Evolutionary conservation across 805 yeast species (phyloP).

Genomic region (Kregervanrija pseudodelftensis): DNA sequence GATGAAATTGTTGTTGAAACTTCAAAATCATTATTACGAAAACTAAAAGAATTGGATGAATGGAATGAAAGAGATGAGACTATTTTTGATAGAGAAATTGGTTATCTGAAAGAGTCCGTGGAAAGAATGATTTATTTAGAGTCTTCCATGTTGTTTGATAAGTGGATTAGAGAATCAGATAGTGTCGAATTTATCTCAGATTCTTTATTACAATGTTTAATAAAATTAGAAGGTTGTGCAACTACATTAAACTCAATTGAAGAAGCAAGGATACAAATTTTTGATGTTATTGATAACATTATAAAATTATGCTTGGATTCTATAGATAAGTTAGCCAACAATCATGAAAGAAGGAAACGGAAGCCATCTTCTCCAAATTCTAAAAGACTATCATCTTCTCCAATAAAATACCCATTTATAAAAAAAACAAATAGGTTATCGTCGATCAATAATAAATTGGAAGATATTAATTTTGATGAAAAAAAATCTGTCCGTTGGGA

Average conservation of each 20-base stretch:
- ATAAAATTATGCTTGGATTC: background rate
- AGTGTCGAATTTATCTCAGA: background rate
- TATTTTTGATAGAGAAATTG: conserved; percentile 34
- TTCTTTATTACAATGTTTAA: conserved; percentile 4
- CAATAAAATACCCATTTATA: conserved; percentile 1
- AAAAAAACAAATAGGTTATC: conserved; percentile 9
- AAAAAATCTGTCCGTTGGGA: conserved; percentile 1
- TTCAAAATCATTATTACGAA: conserved; percentile 36
- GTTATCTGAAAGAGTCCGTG: conserved; percentile 37
- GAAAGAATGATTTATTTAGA: conserved; percentile 49
- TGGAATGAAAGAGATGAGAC: conserved; percentile 45
- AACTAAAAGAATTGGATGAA: conserved; percentile 44
- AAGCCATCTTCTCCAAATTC: too few species aligned
- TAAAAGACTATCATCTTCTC: too few species aligned
- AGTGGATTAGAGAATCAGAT: conserved; percentile 13
- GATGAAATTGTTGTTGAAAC: conserved; percentile 40
- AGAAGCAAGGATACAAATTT: conserved; percentile 4
- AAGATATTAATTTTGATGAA: conserved; percentile 3
- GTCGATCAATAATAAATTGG: conserved; percentile 11
- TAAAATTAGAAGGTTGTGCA: conserved; percentile 2
- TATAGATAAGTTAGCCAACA: background rate
- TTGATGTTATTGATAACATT: conserved; percentile 1
- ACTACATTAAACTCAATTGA: conserved; percentile 3
- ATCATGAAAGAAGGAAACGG: background rate
- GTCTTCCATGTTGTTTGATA: conserved; percentile 51